phyloP scores from a whole-genome alignment of 2,329 filamentous ascomycete species.

The Arthrobotrys entomopaga region DNA sequence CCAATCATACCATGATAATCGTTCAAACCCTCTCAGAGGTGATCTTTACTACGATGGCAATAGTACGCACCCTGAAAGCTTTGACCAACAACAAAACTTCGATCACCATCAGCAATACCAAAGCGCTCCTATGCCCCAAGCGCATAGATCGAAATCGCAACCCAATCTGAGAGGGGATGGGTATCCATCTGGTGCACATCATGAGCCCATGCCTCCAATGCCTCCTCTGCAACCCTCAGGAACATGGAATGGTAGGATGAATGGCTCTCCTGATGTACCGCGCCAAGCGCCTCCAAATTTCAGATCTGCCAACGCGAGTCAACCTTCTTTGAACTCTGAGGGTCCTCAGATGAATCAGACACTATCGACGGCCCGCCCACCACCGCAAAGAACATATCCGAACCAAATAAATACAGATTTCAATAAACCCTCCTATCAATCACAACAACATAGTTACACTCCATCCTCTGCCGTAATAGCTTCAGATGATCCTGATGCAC shows the following conservation, averaged over 20 bases:
- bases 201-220: constrained; percentile 27
- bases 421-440: neutral
- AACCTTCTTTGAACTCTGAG: neutral
- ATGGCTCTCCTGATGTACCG: neutral
- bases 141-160: constrained; percentile 64
- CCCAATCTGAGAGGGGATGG: constrained; percentile 63
- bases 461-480: constrained; percentile 3
- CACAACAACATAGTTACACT: neutral
- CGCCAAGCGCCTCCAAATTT: neutral
- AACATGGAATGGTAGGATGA: constrained; percentile 25
- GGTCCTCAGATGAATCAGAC: neutral
- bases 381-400: constrained; percentile 45
- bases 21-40: constrained; percentile 39
- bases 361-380: constrained; percentile 29
- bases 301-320: constrained; percentile 12
- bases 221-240: constrained; percentile 8
- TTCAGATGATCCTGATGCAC: constrained; percentile 62
- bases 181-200: constrained; percentile 7
- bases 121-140: constrained; percentile 39
- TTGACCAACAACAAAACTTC: constrained; percentile 2
- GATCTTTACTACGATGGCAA: constrained; percentile 14
- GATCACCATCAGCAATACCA: constrained; percentile 20
- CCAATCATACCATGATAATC: constrained; percentile 18
- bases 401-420: constrained; percentile 8
- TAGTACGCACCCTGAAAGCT: neutral